Base-by-base conservation (phyloP, 2,329 filamentous ascomycete genomes). In the Trichoderma sp. region DNA sequence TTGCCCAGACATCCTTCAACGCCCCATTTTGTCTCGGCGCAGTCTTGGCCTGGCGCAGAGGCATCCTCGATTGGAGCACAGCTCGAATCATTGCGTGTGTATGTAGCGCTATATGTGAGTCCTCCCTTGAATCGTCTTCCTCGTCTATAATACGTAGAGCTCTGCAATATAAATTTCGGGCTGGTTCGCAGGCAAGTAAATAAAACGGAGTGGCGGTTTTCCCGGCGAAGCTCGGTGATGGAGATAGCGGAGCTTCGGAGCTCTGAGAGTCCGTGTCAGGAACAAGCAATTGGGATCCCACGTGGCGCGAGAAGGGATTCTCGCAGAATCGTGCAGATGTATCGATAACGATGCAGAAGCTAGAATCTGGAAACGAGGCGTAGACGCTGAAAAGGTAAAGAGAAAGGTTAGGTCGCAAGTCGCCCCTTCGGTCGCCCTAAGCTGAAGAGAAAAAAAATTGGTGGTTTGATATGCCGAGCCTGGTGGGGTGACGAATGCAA, bases 1-100 rank as follows among this genome's bases (percentile, higher is more conserved):
- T 77, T 68, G 69, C 71, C 75, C 75, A 77, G 34, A 72, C 71
- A 43, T 72, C 73, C 59, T 75, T 76, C 74, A 75, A 76, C 8
- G 74, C 73, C 10, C 69, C 70, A 21, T 72, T 68, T 46, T 74
- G 72, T 39, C 56, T 69, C 37, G 72, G 26, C 60, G 70, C 72
- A 59, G 66, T 67, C 59, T 74, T 71, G 59, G 61, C 65, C 49
- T 69, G 70, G 65, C 66, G n/a, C 37, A 56, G 28, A 14, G 63
- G 56, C n/a, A 59, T n/a, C 24, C 49, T 46, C 26, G 56, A 46
- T 49, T 58, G 54, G 24, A 69, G 18, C 16, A 56, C 46, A 18
- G 63, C 49, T 37, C 67, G 67, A 52, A 69, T 28, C 67, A 69
- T 69, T 66, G 54, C 5, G 39, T n/a, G 18, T 43, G 55, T 60